Conservation (phyloP, 2,329 filamentous ascomycete genomes). For the Laburnicola sp. region DNA sequence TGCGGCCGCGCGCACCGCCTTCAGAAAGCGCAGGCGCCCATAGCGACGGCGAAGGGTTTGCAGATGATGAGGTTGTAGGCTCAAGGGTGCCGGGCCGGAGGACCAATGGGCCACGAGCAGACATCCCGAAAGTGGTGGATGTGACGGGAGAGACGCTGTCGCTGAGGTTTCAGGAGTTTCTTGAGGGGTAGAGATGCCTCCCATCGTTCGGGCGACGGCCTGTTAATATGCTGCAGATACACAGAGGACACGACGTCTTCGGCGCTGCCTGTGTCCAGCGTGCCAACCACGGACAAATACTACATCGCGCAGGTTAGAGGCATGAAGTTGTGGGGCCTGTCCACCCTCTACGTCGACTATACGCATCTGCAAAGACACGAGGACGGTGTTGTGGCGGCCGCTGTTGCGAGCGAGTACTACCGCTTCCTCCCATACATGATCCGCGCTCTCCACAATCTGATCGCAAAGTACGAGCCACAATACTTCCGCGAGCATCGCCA, state of each 20-base stretch:
- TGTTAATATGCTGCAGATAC: constrained; percentile 51
- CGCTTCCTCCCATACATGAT: constrained; percentile 92
- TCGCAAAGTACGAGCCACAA: constrained; percentile 89
- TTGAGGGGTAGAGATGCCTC: constrained; percentile 64
- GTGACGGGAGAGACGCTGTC: constrained; percentile 74
- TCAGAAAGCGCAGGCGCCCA: constrained; percentile 55
- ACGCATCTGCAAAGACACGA: constrained; percentile 78
- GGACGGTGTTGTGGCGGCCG: constrained; percentile 79
- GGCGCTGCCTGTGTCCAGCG: constrained; percentile 67
- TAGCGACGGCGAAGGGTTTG: constrained; percentile 62
- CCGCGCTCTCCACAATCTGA: constrained; percentile 85
- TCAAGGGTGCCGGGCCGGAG: constrained; percentile 47
- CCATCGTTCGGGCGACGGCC: not conserved
- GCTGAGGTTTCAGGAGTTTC: constrained; percentile 76
- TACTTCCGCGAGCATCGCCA: constrained; percentile 94
- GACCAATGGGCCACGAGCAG: constrained; percentile 53
- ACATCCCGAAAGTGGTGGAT: constrained; percentile 75
- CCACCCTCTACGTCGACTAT: constrained; percentile 84
- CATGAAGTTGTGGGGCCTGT: constrained; percentile 73
- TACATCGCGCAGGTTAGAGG: constrained; percentile 83
- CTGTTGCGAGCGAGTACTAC: constrained; percentile 89
- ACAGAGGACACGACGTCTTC: constrained; percentile 69
- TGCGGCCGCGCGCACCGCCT: constrained; percentile 57
- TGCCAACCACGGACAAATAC: constrained; percentile 76
- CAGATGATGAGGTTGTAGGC: constrained; percentile 65